Base-by-base conservation (phyloP, 2,329 filamentous ascomycete species). In the Drechslerella stenobrocha region DNA sequence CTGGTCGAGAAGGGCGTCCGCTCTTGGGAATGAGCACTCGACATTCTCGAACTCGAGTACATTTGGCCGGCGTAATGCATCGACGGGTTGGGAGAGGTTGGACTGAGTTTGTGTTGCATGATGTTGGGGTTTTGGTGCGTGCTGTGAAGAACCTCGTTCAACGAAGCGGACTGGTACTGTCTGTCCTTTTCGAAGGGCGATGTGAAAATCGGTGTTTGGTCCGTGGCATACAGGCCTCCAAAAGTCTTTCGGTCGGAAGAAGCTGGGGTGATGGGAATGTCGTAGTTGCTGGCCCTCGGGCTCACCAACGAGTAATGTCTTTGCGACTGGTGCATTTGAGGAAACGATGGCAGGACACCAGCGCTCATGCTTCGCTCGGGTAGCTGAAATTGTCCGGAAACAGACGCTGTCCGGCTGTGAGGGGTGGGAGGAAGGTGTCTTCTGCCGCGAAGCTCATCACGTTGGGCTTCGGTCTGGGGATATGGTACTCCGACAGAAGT, bases 1-100 rank as follows among this genome's bases (percentile, higher is more conserved):
- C 56, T 48, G 56, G 58, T 28, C 22, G 71, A 73, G 52, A 73
- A 73, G 32, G 72, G 72, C 24, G 72, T 72, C 51, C 72, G 52
- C 20, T 70, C 70, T 24, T 71, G 70, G 35, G 71, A 58, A 15
- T 26, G 44, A 23, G 55, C 15, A 35, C 55, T 50, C 22, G 63
- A 35, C 30, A 60, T 67, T 34, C 63, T 34, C 23, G 55, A 50
- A 26, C 66, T 52, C 42, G 70, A 37, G 52, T 69, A 67, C 47
- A 63, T 71, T 53, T 70, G 67, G 18, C 59, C 65, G 22, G 64
- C 60, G 52, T 72, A 71, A 46, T 64, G 51, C n/a, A 72, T 63
- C 23, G 63, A 35, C 20, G 56, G 51, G 37, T 53, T 67, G 18
- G 63, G 63, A 28, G 63, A 67, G n/a, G 63, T 67, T 35, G 63